Conservation (phyloP, 2,329 filamentous ascomycete genomes). For the Verticillium nonalfalfae region DNA sequence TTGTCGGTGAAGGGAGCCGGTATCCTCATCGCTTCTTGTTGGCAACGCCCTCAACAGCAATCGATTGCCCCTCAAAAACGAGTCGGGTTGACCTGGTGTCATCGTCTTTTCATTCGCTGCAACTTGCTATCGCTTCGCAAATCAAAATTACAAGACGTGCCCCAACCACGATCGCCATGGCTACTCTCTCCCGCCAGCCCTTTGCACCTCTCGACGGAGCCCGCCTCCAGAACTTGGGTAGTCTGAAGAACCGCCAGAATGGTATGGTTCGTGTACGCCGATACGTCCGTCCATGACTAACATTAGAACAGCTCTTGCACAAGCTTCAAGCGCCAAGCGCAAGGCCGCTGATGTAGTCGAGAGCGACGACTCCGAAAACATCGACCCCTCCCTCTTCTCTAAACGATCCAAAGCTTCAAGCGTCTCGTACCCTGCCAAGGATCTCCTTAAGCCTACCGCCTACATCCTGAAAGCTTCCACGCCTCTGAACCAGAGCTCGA, state of each 20-base stretch:
- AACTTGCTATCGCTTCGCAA: background rate
- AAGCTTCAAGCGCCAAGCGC: constrained; percentile 41
- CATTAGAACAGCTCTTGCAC: constrained; percentile 29
- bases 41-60: background rate
- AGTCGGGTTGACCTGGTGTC: background rate
- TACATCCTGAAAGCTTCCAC: constrained; percentile 34
- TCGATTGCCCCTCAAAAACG: background rate
- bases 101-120: background rate
- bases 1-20: background rate
- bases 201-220: constrained; percentile 67
- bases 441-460: constrained; percentile 40
- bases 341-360: constrained; percentile 48
- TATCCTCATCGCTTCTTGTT: background rate
- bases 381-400: constrained; percentile 49
- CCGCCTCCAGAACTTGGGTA: constrained; percentile 65
- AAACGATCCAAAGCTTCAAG: constrained; percentile 53
- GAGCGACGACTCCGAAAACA: constrained; percentile 52
- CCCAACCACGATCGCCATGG: constrained; percentile 31
- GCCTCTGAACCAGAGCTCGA: background rate
- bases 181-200: constrained; percentile 58
- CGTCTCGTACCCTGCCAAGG: constrained; percentile 30
- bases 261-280: constrained; percentile 36
- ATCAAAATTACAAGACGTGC: background rate
- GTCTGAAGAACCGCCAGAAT: constrained; percentile 73
- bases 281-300: background rate